Base-by-base conservation (phyloP, 2,329 filamentous ascomycete species). In the Fusarium decemcellulare region DNA sequence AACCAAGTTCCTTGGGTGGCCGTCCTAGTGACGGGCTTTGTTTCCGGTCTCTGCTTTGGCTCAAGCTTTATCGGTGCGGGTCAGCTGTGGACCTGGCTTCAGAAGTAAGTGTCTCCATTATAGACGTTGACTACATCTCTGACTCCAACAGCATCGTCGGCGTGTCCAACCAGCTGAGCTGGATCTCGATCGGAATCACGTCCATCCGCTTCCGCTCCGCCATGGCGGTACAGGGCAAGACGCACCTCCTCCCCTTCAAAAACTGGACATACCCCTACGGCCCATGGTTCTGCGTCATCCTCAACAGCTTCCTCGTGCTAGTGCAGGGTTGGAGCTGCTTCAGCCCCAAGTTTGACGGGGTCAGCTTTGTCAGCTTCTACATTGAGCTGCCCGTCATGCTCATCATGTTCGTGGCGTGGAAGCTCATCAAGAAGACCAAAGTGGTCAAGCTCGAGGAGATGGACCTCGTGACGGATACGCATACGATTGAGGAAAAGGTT, bases 361-460 rank as follows among this genome's bases (percentile, higher is more conserved):
- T 91, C 12, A 83, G 86, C 72, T 91, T 92, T 71, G 87, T 92
- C 48, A 90, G 87, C 63, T 88, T 83, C 67, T 91, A 92, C 71
- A 83, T 92, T 39, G 88, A 91, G 77, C 76, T 91, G 27, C 87
- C 88, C 0, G 71, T 91, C 61, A 89, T 91, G 84, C 67, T 87
- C 15, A 70, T 90, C 9, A 83, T 95, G 36, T 95, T 87, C 74
- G 46, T 91, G 1, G 88, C 84, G 7, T 95, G 92, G 91, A 96
- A 95, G 78, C 29, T 93, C 2, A 61, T 89, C 65, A 91, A 93
- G 78, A 86, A 83, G 75, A 93, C 91, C 0, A 89, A 85, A 66
- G 83, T 86, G 61, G 79, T 86, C 34, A 83, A 80, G 43, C 80
- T 89, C 0, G 80, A 86, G 1, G 87, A 92, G 50, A 87, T 91